phyloP scores from a whole-genome alignment of 2,329 filamentous ascomycete genomes.

The Ascochyta pisi region DNA sequence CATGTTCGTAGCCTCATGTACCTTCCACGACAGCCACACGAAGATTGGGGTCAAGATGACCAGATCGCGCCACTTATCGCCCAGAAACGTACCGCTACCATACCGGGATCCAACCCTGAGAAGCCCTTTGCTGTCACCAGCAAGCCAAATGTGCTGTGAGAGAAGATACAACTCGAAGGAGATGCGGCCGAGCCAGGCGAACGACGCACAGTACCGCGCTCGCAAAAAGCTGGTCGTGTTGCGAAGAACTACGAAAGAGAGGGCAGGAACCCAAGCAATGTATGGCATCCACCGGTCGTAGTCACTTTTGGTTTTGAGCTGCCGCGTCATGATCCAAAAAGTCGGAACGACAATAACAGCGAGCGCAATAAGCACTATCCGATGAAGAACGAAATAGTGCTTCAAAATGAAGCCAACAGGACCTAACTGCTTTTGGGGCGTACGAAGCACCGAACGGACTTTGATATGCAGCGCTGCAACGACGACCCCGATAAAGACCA shows the following conservation, averaged over 20 bases:
- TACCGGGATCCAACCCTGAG: constrained; percentile 51
- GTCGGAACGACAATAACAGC: constrained; percentile 38
- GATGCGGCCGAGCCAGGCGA: constrained; percentile 63
- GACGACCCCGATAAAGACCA: constrained; percentile 65
- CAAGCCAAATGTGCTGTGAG: constrained; percentile 68
- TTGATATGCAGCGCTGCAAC: constrained; percentile 53
- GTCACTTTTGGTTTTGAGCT: constrained; percentile 46
- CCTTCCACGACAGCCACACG: constrained; percentile 51
- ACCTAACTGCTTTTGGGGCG: constrained; percentile 13
- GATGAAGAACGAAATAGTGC: constrained; percentile 25
- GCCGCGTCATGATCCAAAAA: constrained; percentile 46
- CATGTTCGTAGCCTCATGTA: constrained; percentile 47
- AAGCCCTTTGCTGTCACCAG: constrained; percentile 62
- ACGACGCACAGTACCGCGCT: constrained; percentile 54
- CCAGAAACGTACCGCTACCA: constrained; percentile 30
- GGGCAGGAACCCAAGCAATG: constrained; percentile 61
- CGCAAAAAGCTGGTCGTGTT: constrained; percentile 56
- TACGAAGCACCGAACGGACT: constrained; percentile 25
- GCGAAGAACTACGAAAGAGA: constrained; percentile 61
- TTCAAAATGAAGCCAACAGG: constrained; percentile 28
- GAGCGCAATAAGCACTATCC: constrained; percentile 18
- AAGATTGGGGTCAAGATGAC: constrained; percentile 53
- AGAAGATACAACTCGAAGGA: constrained; percentile 67
- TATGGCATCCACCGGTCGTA: constrained; percentile 63
- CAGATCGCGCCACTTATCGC: constrained; percentile 47